Evolutionary conservation across 2,329 filamentous ascomycete genomes (phyloP), one percentile per base, ranked within the genome.

Genomic region (Xylaria arbuscula): DNA sequence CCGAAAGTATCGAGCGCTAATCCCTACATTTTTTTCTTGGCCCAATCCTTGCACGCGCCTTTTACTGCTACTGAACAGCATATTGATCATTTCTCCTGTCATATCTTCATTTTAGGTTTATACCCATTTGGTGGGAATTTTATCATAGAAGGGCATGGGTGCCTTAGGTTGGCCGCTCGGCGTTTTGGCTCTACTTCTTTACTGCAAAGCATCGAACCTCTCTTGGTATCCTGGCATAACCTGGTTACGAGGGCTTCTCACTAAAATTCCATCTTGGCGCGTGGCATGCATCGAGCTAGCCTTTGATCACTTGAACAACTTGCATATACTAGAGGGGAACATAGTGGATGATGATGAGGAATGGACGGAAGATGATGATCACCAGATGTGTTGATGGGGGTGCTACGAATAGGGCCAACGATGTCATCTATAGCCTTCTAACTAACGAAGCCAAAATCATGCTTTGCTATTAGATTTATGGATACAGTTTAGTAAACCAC

Each of bases 1-100:
- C 93, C 3, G 90, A 95, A 81, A 94, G 92, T 79, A 89, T 93
- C 72, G 86, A 87, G 79, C 82, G 76, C 66, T 83, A 79, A 72
- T 38, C 4, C 34, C 38, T 45, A 50, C 8, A 7, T 57, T 9
- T 19, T 64, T 42, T 48, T 47, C 22, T 53, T 24, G 38, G 13
- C 24, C 3, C 22, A 55, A 32, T 60, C 22, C 24, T 38, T n/a
- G 32, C 10, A 13, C 7, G 2, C 4, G 15, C 9, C 2, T 40
- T 58, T 50, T 56, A 47, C 32, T 45, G 40, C 34, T 54, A 56
- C 57, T 63, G 19, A 51, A 64, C 63, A 24, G 58, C 55, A 61
- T 62, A 15, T 50, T 67, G 17, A 42, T 62, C 50, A 65, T 70
- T 62, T 66, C 55, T 28, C 51, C 24, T 22, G 36, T 66, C 56